Base-by-base conservation (phyloP, 257 asterid genomes). In the Forsythia suspensa region DNA sequence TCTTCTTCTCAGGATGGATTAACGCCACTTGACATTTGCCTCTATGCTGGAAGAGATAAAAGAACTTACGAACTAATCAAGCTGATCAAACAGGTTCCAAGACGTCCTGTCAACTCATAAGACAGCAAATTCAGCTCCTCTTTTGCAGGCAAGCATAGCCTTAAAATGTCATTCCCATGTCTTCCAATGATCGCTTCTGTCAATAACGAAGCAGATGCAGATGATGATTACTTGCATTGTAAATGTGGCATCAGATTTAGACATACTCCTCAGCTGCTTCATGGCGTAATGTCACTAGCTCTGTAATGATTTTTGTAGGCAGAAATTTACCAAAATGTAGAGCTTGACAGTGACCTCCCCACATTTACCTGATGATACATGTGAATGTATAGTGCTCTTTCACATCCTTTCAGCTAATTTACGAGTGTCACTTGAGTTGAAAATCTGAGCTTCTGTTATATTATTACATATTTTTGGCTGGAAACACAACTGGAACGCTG, bases 11-110 rank as follows among this genome's bases (percentile, higher is more conserved):
- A 91, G 97, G 93, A 91, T 69, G 97, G 96, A 79, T 79, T 89
- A 76, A 95, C 92, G 16, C 85, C 96, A 41, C 87, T 89, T 18
- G 93, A 87, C 40, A 84, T 93, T 16, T 95, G 97, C 85, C 90
- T 95, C 46, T 84, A 88, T 80, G 88, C 87, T 73, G 91, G 97
- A 77, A 84, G 83, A 82, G 90, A 93, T 84, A 76, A 76, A 6
- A 85, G 92, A 85, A 91, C 94, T 7, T 90, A 90, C 57, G 93
- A 93, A 85, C 89, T 95, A 67, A 91, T 93, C 83, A 93, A 80
- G 90, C 87, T 91, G 37, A 80, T 92, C 24, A 90, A 89, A 77
- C 87, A 81, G 51, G 52, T 85, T 21, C 86, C 90, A 24, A 63
- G 13, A 21, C 70, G 38, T 24, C 39, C 38, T 3, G 36, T 9